Evolutionary conservation across 2,329 filamentous ascomycete species (phyloP).

Genomic region (Ophioceras dolichostomum): DNA sequence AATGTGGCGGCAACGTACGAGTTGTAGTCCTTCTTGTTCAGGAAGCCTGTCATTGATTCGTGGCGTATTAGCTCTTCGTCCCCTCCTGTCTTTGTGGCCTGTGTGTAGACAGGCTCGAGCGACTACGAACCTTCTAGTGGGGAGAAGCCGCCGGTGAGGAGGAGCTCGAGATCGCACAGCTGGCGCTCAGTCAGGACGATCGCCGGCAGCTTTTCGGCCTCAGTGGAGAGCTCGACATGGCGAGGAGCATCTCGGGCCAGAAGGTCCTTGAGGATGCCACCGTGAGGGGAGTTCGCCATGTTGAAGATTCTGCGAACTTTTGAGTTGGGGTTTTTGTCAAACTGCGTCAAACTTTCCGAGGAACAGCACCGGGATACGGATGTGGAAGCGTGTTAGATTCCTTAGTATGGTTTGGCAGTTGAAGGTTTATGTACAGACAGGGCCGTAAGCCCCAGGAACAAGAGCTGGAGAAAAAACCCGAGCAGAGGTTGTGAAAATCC

Average conservation of each 20-base stretch:
- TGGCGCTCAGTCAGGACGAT: slow-evolving; percentile 84
- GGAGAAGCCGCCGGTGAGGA: slow-evolving; percentile 95
- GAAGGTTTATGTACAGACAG: no score
- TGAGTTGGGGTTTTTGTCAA: no score
- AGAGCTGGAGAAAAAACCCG: no score
- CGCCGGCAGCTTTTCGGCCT: slow-evolving; percentile 79
- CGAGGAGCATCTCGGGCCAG: slow-evolving; percentile 82
- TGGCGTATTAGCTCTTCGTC: no score
- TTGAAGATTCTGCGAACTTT: no score
- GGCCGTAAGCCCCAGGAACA: no score
- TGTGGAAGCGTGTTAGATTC: no score
- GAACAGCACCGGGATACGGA: no score
- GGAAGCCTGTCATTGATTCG: slow-evolving; percentile 88
- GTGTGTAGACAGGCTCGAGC: background rate
- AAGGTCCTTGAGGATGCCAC: slow-evolving; percentile 95
- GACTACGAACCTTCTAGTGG: slow-evolving; percentile 73
- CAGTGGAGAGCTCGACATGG: slow-evolving; percentile 64
- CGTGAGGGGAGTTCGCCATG: slow-evolving; percentile 66
- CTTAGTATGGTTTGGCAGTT: no score
- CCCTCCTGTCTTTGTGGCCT: no score
- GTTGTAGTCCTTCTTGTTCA: slow-evolving; percentile 96
- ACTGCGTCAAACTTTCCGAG: no score
- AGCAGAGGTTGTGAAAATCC: no score
- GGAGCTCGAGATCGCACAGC: slow-evolving; percentile 93
- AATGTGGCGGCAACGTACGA: slow-evolving; percentile 49